These are phyloP conservation scores for Candida nanaspora DNA, from an alignment of 805 yeast species.

Conservation along the genomic window DNA sequence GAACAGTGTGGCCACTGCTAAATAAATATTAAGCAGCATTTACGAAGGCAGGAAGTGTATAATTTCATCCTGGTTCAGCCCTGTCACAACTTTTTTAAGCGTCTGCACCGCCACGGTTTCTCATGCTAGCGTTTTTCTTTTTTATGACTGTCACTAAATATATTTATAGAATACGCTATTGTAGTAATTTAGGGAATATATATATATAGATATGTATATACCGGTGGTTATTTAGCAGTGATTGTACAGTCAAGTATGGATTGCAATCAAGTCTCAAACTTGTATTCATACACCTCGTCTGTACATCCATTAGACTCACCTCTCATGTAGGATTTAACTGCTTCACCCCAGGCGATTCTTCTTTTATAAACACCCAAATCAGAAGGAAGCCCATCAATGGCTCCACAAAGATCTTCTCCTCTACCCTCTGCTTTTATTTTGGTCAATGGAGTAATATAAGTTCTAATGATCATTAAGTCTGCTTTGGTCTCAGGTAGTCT, in stretches of 20 bases:
- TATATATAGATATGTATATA: background rate
- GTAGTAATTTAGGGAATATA: no score
- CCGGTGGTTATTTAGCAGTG: background rate
- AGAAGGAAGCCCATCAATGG: slow-evolving; percentile 57
- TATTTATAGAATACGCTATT: no score
- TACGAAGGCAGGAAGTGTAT: no score
- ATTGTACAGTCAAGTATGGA: background rate
- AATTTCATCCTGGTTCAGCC: no score
- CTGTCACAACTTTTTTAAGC: no score
- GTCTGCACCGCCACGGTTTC: no score
- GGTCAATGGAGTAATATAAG: slow-evolving; percentile 48
- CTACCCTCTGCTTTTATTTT: slow-evolving; percentile 36
- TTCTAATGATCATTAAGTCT: slow-evolving; percentile 45
- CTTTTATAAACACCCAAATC: slow-evolving; percentile 56
- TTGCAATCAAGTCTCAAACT: slow-evolving; percentile 5
- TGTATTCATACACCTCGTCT: slow-evolving; percentile 14
- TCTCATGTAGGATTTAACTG: slow-evolving; percentile 38
- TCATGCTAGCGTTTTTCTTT: no score
- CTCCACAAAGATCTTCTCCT: slow-evolving; percentile 46
- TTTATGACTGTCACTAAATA: no score
- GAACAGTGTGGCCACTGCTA: no score
- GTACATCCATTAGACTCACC: slow-evolving; percentile 30
- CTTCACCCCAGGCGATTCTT: slow-evolving; percentile 62
- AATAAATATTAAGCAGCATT: no score
- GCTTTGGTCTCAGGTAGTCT: slow-evolving; percentile 42